These are phyloP conservation scores for Microcos paniculata DNA, from an alignment of 345 rosid species.

Conservation along the genomic window DNA sequence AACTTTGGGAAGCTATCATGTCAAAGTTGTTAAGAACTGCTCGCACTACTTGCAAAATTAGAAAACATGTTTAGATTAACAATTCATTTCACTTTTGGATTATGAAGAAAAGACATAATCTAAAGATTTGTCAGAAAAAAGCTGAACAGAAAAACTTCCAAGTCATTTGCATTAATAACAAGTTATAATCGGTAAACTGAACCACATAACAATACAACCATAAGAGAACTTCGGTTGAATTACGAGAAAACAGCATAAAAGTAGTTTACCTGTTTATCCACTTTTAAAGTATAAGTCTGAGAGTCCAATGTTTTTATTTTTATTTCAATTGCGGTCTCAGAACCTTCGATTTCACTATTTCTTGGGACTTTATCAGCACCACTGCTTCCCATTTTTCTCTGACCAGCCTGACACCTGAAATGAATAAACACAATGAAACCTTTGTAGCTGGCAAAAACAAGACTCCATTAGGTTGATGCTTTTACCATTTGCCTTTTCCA, in stretches of 20 bases:
- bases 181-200: neutral
- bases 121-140: neutral
- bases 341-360: slow-evolving; percentile 36
- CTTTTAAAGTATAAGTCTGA: slow-evolving; percentile 68
- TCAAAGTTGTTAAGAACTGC: neutral
- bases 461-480: too few species aligned
- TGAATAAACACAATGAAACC: neutral
- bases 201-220: neutral
- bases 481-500: too few species aligned
- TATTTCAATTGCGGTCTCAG: slow-evolving; percentile 63
- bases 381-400: slow-evolving; percentile 50
- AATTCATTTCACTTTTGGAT: too few species aligned
- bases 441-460: neutral
- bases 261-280: slow-evolving; percentile 63
- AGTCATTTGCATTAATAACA: neutral
- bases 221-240: neutral
- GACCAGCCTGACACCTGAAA: slow-evolving; percentile 24
- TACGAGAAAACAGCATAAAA: slow-evolving; percentile 9
- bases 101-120: neutral
- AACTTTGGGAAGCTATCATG: neutral
- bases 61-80: slow-evolving; percentile 7
- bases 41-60: neutral
- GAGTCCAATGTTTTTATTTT: slow-evolving; percentile 75
- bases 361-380: slow-evolving; percentile 35
- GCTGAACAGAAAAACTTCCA: neutral